phyloP scores from a whole-genome alignment of 73 alveolate genomes.

The Paramecium sexaurelia region DNA sequence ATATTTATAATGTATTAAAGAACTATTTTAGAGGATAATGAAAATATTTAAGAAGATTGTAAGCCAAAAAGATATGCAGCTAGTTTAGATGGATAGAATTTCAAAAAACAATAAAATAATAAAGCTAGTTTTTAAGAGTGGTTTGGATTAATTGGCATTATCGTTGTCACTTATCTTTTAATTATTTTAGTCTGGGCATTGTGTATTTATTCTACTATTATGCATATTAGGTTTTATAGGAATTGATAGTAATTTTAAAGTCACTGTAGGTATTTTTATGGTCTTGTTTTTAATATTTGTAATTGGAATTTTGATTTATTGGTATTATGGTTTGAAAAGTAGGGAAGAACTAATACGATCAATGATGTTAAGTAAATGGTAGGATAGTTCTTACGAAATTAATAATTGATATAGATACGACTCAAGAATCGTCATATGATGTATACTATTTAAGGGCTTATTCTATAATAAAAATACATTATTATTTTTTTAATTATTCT shows the following conservation, averaged over 20 bases:
- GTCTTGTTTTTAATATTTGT: constrained; percentile 22
- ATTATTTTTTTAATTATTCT: background rate
- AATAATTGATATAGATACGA: background rate
- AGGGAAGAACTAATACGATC: constrained; percentile 35
- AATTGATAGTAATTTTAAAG: background rate
- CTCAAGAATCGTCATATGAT: background rate
- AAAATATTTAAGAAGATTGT: constrained; percentile 41
- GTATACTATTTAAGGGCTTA: background rate
- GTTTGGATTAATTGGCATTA: background rate
- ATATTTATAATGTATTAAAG: constrained; percentile 11
- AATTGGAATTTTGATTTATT: background rate
- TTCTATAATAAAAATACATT: background rate
- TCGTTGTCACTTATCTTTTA: background rate
- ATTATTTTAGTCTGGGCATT: background rate
- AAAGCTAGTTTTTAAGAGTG: background rate
- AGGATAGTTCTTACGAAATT: constrained; percentile 44
- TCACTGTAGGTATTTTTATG: constrained; percentile 10
- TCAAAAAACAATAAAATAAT: background rate
- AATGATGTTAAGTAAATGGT: constrained; percentile 44
- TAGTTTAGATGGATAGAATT: background rate
- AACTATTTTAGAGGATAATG: constrained; percentile 40
- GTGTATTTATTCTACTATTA: background rate
- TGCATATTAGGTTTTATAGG: constrained; percentile 6
- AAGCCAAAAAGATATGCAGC: constrained; percentile 44
- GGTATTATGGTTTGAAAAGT: constrained; percentile 32